Conservation (phyloP, 2,329 filamentous ascomycete genomes). For the Aspergillus jensenii region DNA sequence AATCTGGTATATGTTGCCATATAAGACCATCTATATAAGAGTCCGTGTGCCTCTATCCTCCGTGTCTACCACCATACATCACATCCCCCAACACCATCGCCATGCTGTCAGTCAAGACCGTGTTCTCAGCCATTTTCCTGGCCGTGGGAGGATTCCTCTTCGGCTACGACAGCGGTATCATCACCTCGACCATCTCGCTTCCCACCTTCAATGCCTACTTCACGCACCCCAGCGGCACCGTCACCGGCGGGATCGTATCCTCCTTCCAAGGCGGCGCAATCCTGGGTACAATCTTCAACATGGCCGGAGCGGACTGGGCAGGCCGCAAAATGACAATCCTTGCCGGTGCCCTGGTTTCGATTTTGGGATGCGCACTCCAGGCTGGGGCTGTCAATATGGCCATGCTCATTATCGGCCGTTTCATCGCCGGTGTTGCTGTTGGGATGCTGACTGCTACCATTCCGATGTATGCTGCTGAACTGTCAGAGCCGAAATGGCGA, state of each 20-base stretch:
- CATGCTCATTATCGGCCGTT: constrained; percentile 51
- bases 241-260: constrained; percentile 40
- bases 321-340: constrained; percentile 31
- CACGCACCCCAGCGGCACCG: constrained; percentile 30
- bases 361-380: constrained; percentile 37
- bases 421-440: constrained; percentile 52
- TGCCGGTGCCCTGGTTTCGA: constrained; percentile 32
- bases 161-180: constrained; percentile 47
- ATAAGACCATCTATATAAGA: not conserved
- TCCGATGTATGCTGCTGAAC: constrained; percentile 40
- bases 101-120: constrained; percentile 3
- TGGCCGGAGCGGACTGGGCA: constrained; percentile 33
- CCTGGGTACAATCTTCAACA: constrained; percentile 33
- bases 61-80: not conserved
- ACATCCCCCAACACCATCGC: not conserved
- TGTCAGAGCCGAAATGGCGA: constrained; percentile 8
- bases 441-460: constrained; percentile 50
- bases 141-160: constrained; percentile 10
- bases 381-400: constrained; percentile 33
- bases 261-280: constrained; percentile 41
- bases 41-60: not conserved
- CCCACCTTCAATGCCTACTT: constrained; percentile 34
- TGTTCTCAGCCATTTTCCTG: constrained; percentile 6
- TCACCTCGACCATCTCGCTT: constrained; percentile 37
- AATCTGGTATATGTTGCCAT: not conserved